Base-by-base conservation (phyloP, 805 yeast species). In the Teunomyces barrocoloradensis region DNA sequence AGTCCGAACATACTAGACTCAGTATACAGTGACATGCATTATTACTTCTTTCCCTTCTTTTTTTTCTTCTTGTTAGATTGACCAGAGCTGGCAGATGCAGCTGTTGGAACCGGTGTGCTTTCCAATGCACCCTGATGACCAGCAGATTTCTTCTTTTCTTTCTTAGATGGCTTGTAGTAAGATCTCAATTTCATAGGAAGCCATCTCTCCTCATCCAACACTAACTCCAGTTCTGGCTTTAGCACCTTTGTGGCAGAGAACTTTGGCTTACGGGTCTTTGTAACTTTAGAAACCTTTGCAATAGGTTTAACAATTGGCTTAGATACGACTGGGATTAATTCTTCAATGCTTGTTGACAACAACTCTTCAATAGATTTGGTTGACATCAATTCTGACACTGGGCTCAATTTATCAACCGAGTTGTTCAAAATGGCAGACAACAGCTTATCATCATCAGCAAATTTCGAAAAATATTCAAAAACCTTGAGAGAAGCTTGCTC, bases 181-280 rank as follows among this genome's bases (percentile, higher is more conserved):
- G 90, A 79, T 64, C 98, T 81, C 61, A 91, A 95, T 61, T 83
- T 86, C 76, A 87, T 57, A 18, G 97, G 96, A 43, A 92, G 66
- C 98, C 98, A 91, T 69, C 97, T 84, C 65, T 91, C 97, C 53
- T 59, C 42, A 66, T 83, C 67, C 52, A 79, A 55, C 34, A 42
- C 48, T 11, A 64, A 45, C 36, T 64, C 59, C 3, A 56, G 57
- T 20, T 50, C 53, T 5, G 66, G 63, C 45, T 63, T 64, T 17
- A 62, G 15, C 13, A 60, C 59, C 48, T 70, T 69, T 43, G 40
- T 45, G 3, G 63, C 43, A 18, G 68, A 56, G 45, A 66, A 66
- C 45, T 61, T 63, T 3, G 71, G 58, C 43, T 55, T 60, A 27
- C 53, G 57, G 45, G 58, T 64, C 57, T 65, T 68, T 11, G 49